Evolutionary conservation across 179 eudicot genomes (phyloP), one percentile per base, ranked within the genome.

Genomic region (Patellifolia procumbens): DNA sequence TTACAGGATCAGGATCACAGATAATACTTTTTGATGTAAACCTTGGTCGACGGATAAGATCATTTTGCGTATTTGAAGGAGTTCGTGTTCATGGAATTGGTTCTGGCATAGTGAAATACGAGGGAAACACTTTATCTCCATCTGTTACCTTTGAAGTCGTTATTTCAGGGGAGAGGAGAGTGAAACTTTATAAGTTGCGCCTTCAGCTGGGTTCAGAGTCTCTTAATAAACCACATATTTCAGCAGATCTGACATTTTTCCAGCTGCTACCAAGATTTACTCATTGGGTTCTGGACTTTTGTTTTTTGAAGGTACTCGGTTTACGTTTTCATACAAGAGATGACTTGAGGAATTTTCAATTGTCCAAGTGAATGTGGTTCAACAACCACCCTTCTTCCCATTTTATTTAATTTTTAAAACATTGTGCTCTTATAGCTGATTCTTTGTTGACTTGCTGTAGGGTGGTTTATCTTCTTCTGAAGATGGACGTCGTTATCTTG

Each of bases 271-370:
- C 99, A 3, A 90, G 84, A 56, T 89, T 95, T 66, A 60, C 79
- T 60, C 94, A 95, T 31, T 95, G 99, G 99, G 86, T 95, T 76
- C 71, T 95, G 75, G 98, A 95, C 84, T 89, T 87, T 77, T 86
- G 83, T 81, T 95, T 91, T 83, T 70, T 91, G 59, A 74, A 87
- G 92, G 96, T 91, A 68, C 19, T 32, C 13, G 10, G 45, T 35
- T 31, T 39, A 2, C 2, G 0, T 32, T 22, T 52, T 62, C 12
- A 2, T 19, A 4, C 34, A 49, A 71, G 16, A 49, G 59, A 62
- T 45, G 29, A 28, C 46, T 5, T 42, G 53, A 26, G 24, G 53
- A 16, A 74, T 26, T 77, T 16, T 52, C 62, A 46, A 31, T 15
- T 28, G 32, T 48, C 29, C 48, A 51, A 51, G 62, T 52, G 26